Percentiles rank a stretch among this genome's conserved stretches.
phyloP scores from a whole-genome alignment of 345 rosid species.

The Cardamine occulta region DNA sequence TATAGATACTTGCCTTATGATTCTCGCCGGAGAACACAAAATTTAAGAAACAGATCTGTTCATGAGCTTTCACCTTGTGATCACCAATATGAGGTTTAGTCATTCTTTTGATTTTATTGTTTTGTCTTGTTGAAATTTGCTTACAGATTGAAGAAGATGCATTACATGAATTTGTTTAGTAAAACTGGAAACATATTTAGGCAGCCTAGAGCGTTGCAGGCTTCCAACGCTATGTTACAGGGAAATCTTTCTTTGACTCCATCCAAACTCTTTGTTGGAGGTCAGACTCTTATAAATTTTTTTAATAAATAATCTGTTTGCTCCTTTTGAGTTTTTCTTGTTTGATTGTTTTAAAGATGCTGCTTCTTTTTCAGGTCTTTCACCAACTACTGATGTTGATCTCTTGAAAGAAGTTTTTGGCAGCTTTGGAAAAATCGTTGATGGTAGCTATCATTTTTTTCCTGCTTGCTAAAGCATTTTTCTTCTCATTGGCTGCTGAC shows the following conservation, averaged over 20 bases:
- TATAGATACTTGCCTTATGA: conserved; percentile 1
- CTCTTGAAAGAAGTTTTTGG: conserved; percentile 40
- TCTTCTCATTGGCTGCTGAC: conserved; percentile 18
- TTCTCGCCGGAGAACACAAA: background rate
- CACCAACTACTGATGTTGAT: conserved; percentile 35
- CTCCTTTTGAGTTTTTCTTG: background rate
- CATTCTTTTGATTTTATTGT: background rate
- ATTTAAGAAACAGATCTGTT: background rate
- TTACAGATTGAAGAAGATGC: conserved; percentile 40
- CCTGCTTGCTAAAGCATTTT: background rate
- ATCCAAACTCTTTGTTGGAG: conserved; percentile 43
- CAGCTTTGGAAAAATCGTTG: conserved; percentile 42
- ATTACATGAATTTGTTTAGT: conserved; percentile 46
- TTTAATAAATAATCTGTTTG: background rate
- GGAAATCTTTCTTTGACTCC: conserved; percentile 45
- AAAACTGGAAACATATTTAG: conserved; percentile 45
- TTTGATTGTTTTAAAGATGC: conserved; percentile 6
- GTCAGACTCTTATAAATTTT: conserved; percentile 8
- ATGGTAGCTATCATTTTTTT: conserved; percentile 28
- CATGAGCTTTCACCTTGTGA: conserved; percentile 20
- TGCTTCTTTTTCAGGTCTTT: conserved; percentile 28
- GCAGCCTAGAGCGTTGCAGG: conserved; percentile 44
- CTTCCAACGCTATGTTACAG: conserved; percentile 39
- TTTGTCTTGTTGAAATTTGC: conserved; percentile 9
- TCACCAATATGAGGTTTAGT: conserved; percentile 5